phyloP scores from a whole-genome alignment of 306 rosid species.

The Rosa lucieae region DNA sequence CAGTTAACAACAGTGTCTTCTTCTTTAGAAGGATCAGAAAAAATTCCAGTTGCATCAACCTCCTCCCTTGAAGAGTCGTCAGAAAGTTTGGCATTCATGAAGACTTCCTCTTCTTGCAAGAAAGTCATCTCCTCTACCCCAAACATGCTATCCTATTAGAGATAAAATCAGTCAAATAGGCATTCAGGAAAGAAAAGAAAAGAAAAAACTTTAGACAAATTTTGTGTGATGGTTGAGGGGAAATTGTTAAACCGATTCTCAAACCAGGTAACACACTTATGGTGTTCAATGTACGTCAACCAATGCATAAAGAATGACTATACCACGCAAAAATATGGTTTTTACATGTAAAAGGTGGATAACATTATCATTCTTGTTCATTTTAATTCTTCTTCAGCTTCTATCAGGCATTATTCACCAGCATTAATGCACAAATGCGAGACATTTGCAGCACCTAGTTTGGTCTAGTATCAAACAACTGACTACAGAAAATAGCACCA shows the following conservation, averaged over 20 bases:
- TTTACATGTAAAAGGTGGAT: neutral
- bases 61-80: conserved; percentile 45
- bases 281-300: neutral
- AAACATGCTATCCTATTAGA: conserved; percentile 50
- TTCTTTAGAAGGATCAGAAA: conserved; percentile 30
- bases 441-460: neutral
- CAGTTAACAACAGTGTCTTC: conserved; percentile 38
- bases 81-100: conserved; percentile 43
- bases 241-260: neutral
- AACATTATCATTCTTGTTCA: neutral
- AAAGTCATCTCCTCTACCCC: conserved; percentile 85
- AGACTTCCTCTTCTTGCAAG: conserved; percentile 79
- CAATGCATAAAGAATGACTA: too few relatives aligned
- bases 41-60: conserved; percentile 39
- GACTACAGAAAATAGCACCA: neutral
- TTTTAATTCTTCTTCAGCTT: neutral
- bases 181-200: neutral
- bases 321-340: neutral
- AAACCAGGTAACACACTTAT: neutral
- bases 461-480: neutral
- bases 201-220: neutral
- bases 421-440: neutral
- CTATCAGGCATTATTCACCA: neutral
- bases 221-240: neutral
- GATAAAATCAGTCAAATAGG: conserved; percentile 26